Base-by-base conservation (phyloP, 75 land plant genomes). In the Cunninghamia lanceolata region DNA sequence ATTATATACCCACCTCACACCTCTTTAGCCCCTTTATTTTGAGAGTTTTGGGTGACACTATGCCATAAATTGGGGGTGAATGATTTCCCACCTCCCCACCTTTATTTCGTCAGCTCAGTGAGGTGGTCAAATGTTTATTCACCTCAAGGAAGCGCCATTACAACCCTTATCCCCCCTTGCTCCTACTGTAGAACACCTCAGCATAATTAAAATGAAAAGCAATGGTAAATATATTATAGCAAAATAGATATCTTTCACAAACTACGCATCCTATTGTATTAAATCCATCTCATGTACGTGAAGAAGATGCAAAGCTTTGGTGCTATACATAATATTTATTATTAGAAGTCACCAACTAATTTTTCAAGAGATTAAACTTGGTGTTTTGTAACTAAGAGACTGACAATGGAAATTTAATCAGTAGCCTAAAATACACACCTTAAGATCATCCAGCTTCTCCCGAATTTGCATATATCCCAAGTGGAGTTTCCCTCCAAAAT, bases 401-500 rank as follows among this genome's bases (percentile, higher is more conserved):
- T 79, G 7, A 28, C 68, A 36, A 10, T 34, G 9, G n/a, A 43
- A 47, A 28, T 35, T 36, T 70, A 39, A 70, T 34, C 19, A 47
- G 36, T 87, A 79, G 21, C 30, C 17, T 45, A 87, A 30, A 35
- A 66, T 83, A 50, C 86, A 47, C 87, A 98, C 99, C 94, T 95
- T 88, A 85, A 98, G 91, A 82, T 98, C 99, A 73, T 90, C 96
- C 80, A 98, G 87, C 89, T 98, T 98, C 70, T 98, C 99, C 76
- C 99, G 97, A 30, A 98, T 98, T 88, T 93, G 99, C 94, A 98
- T 98, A 84, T 98, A 98, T 40, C 99, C 99, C 78, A 95, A 47
- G 84, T 98, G 99, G 84, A 98, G 97, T 88, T 98, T 98, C 47
- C 99, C 99, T 80, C 99, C 99, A 93, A 98, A 98, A 91, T 97